Conservation (phyloP, 345 rosid species). For the Gossypium longicalyx region DNA sequence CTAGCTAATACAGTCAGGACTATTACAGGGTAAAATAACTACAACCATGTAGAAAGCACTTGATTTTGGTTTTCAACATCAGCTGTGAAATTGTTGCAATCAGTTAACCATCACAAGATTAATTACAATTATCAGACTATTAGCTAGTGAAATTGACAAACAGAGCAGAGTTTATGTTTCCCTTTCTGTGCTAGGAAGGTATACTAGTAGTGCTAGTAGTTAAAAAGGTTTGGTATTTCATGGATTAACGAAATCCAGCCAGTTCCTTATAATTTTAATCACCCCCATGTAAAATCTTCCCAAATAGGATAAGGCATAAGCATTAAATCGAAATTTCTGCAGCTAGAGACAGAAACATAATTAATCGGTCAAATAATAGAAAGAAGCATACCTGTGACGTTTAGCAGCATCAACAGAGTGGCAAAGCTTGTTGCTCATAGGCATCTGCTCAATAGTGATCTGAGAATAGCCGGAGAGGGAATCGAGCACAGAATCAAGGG, state of each 20-base stretch:
- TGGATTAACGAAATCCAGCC: neutral
- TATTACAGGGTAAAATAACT: neutral
- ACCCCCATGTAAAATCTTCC: neutral
- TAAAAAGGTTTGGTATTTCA: neutral
- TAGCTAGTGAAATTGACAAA: neutral
- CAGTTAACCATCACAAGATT: neutral
- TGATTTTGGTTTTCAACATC: neutral
- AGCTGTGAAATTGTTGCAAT: too few species aligned
- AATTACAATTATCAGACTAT: neutral
- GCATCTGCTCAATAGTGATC: conserved; percentile 79
- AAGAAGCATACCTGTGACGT: conserved; percentile 54
- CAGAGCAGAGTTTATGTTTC: neutral
- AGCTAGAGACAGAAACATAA: neutral
- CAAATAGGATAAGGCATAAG: neutral
- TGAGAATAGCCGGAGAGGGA: conserved; percentile 56
- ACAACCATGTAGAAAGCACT: neutral
- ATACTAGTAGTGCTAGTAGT: neutral
- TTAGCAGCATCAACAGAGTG: conserved; percentile 52
- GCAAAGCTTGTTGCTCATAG: conserved; percentile 76
- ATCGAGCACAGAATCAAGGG: conserved; percentile 55
- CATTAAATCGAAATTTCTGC: neutral
- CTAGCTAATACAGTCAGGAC: conserved; percentile 10
- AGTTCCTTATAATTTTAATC: neutral
- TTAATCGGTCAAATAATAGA: neutral
- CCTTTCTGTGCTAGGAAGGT: neutral